phyloP scores from a whole-genome alignment of 306 rosid species.

The Trifolium pratense region DNA sequence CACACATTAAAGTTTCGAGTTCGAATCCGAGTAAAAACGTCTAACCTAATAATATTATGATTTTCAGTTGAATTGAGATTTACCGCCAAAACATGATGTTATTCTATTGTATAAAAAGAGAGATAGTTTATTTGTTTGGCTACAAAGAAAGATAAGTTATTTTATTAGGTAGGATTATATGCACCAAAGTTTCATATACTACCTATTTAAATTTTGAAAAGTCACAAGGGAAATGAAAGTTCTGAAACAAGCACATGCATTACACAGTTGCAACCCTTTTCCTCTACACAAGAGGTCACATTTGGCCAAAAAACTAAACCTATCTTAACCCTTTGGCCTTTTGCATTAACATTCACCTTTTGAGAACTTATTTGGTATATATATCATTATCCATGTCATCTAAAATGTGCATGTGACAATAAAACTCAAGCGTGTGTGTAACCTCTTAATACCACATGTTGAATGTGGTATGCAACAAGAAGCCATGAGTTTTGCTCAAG shows the following conservation, averaged over 20 bases:
- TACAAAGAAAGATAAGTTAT: too few species aligned
- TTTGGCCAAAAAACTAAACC: slow-evolving; percentile 22
- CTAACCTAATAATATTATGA: too few species aligned
- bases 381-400: slow-evolving; percentile 42
- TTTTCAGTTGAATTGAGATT: too few species aligned
- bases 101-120: too few species aligned
- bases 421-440: slow-evolving; percentile 43
- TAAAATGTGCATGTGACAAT: slow-evolving; percentile 38
- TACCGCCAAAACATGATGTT: too few species aligned
- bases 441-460: slow-evolving; percentile 42
- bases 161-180: neutral
- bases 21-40: too few species aligned
- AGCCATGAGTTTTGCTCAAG: slow-evolving; percentile 50
- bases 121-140: too few species aligned
- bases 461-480: slow-evolving; percentile 34
- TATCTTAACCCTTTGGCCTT: neutral
- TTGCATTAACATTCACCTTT: neutral
- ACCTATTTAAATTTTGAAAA: slow-evolving; percentile 30
- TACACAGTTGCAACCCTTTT: slow-evolving; percentile 12
- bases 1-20: too few species aligned
- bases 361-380: neutral
- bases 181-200: neutral
- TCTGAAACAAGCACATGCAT: neutral
- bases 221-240: neutral
- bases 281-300: neutral